Evolutionary conservation across 2,329 filamentous ascomycete species (phyloP).

Genomic region (Talaromyces sp.): DNA sequence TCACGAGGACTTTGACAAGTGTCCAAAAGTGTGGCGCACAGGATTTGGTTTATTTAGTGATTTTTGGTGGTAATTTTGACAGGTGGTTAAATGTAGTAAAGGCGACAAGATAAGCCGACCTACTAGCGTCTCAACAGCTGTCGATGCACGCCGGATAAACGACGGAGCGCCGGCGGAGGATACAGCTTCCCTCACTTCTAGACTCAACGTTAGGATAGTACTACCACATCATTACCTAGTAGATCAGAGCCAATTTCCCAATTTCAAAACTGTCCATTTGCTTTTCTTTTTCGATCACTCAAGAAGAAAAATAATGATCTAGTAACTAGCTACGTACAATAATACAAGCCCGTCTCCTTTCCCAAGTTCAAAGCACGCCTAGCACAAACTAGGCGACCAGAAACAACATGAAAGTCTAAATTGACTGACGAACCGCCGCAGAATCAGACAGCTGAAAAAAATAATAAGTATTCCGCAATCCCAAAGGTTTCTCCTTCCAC

Average conservation of each 20-base stretch:
- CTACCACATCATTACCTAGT: background rate
- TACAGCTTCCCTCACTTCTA: background rate
- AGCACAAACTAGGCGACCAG: constrained; percentile 3
- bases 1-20: background rate
- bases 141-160: constrained; percentile 2
- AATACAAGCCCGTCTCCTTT: constrained; percentile 24
- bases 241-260: background rate
- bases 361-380: constrained; percentile 3
- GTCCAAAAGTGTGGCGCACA: background rate
- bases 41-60: background rate
- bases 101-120: constrained; percentile 4
- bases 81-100: constrained; percentile 3
- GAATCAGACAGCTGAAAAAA: constrained; percentile 15
- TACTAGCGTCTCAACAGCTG: background rate
- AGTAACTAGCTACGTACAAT: constrained; percentile 24
- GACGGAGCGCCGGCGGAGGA: background rate
- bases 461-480: constrained; percentile 14
- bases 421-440: constrained; percentile 8
- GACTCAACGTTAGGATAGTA: background rate
- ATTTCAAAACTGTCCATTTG: constrained; percentile 17
- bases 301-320: constrained; percentile 19
- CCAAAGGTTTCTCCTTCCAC: constrained; percentile 20
- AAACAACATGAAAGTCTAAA: constrained; percentile 12
- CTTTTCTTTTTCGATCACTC: constrained; percentile 4
- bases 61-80: background rate